phyloP scores from a whole-genome alignment of 75 land plant genomes.

The Chamaecyparis obtusa region DNA sequence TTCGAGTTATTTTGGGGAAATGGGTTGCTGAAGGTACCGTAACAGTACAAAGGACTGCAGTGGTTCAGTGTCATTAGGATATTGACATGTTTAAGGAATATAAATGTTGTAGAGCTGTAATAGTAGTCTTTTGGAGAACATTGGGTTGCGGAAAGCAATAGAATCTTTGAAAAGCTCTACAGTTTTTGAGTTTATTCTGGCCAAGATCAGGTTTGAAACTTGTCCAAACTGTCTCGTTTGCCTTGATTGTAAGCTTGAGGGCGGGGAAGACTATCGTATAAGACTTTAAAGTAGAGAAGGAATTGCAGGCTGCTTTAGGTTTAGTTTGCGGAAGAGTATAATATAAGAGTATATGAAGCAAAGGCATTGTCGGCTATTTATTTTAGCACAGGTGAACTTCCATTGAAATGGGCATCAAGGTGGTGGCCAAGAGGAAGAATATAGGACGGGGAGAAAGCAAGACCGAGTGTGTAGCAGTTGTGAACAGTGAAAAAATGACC shows the following conservation, averaged over 20 bases:
- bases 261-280: neutral
- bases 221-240: neutral
- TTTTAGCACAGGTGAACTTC: neutral
- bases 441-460: neutral
- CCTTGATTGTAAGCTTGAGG: neutral
- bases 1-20: neutral
- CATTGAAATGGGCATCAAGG: conserved; percentile 3
- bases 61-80: neutral
- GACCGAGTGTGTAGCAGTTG: conserved; percentile 1
- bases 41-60: neutral
- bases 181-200: neutral
- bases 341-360: neutral
- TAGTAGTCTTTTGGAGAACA: neutral
- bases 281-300: neutral
- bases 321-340: neutral
- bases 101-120: neutral
- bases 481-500: conserved; percentile 6
- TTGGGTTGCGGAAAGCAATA: neutral
- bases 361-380: neutral
- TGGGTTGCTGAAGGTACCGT: neutral
- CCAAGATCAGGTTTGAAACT: neutral
- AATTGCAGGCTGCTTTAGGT: neutral
- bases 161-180: neutral
- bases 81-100: neutral
- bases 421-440: conserved; percentile 8